phyloP scores from a whole-genome alignment of 75 land plant genomes.

The Chamaecyparis obtusa region DNA sequence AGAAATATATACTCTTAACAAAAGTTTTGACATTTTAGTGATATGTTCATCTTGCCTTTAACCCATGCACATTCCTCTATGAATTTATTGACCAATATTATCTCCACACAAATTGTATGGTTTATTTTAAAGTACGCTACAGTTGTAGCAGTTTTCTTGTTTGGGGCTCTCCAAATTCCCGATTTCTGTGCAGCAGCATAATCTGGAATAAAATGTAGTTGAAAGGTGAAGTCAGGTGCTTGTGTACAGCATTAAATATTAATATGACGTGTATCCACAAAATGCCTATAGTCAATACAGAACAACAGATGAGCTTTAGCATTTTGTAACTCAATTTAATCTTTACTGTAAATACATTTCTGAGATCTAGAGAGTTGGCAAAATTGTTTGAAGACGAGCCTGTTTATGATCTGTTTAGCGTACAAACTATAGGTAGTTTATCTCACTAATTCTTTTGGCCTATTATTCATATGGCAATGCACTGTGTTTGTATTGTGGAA shows the following conservation, averaged over 20 bases:
- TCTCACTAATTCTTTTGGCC: no score
- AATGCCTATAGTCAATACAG: no score
- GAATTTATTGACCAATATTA: neutral
- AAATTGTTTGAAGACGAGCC: no score
- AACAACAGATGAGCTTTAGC: no score
- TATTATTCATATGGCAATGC: no score
- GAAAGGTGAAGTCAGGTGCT: neutral
- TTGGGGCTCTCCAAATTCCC: neutral
- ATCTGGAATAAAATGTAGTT: neutral
- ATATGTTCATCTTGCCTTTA: neutral
- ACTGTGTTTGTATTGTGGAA: no score
- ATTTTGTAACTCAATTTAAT: neutral
- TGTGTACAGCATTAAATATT: neutral
- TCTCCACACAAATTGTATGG: neutral
- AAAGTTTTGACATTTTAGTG: neutral
- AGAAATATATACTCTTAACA: neutral
- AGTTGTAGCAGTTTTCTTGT: neutral
- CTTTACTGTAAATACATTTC: neutral
- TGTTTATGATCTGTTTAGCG: no score
- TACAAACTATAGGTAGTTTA: no score
- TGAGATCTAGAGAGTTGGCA: no score
- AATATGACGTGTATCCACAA: no score
- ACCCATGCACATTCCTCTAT: neutral
- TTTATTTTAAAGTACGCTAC: neutral
- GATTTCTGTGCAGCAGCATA: neutral